These are phyloP conservation scores for Thalassiosira mediterranea DNA, from an alignment of 352 stramenopile species.

Conservation along the genomic window DNA sequence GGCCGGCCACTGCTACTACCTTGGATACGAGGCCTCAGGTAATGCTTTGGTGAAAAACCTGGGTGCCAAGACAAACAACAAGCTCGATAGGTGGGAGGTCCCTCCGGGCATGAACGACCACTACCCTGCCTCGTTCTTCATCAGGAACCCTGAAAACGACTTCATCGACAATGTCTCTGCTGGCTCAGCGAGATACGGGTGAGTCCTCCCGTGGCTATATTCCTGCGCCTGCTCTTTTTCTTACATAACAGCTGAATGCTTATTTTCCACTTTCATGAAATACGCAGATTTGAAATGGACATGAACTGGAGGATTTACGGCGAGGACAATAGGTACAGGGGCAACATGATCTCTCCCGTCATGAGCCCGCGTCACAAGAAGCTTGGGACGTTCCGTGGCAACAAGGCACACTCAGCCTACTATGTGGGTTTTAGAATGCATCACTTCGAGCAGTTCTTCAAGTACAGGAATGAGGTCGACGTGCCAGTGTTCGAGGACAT, in stretches of 20 bases:
- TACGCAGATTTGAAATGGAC: slow-evolving; percentile 23
- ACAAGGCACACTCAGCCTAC: slow-evolving; percentile 41
- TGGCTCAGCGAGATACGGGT: slow-evolving; percentile 40
- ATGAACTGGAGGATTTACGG: slow-evolving; percentile 17
- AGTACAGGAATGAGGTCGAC: slow-evolving; percentile 33
- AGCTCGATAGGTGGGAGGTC: background rate
- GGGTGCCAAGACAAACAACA: background rate
- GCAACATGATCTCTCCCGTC: background rate
- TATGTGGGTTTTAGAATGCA: slow-evolving; percentile 43
- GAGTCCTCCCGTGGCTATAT: no score
- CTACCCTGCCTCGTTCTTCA: slow-evolving; percentile 26
- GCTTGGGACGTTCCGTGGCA: slow-evolving; percentile 31
- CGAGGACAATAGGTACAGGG: slow-evolving; percentile 14
- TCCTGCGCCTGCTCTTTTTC: background rate
- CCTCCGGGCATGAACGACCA: background rate
- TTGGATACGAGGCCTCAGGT: slow-evolving; percentile 35
- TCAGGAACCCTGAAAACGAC: slow-evolving; percentile 31
- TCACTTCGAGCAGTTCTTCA: slow-evolving; percentile 56
- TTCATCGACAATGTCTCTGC: slow-evolving; percentile 58
- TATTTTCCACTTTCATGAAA: slow-evolving; percentile 2
- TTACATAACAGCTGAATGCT: no score
- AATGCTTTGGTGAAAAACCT: slow-evolving; percentile 47
- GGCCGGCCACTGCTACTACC: slow-evolving; percentile 46
- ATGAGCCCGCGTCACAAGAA: slow-evolving; percentile 7
- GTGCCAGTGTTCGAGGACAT: slow-evolving; percentile 48